These are phyloP conservation scores for Filobasidium floriforme DNA, from an alignment of 768 basidiomycete species.

Conservation along the genomic window DNA sequence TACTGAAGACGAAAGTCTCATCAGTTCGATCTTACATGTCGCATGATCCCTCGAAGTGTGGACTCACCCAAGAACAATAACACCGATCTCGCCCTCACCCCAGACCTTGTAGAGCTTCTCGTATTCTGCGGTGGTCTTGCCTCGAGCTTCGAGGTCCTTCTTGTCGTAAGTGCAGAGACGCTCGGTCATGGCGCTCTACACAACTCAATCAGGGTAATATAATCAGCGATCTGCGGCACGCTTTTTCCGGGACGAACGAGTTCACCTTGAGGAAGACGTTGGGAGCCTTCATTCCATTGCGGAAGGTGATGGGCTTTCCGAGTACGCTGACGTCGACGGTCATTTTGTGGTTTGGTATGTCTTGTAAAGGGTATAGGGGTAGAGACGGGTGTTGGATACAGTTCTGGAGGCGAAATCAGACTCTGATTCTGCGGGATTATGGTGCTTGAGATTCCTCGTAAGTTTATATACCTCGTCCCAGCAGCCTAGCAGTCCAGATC, in stretches of 20 bases:
- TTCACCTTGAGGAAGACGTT: slow-evolving; percentile 33
- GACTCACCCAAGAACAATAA: slow-evolving; percentile 30
- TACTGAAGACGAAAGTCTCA: slow-evolving; percentile 28
- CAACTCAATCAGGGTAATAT: neutral
- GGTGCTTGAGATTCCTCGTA: neutral
- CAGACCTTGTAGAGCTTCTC: slow-evolving; percentile 37
- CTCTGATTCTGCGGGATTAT: too few relatives aligned
- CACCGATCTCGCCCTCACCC: slow-evolving; percentile 39
- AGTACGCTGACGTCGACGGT: neutral
- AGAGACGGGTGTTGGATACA: neutral
- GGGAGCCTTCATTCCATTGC: slow-evolving; percentile 31
- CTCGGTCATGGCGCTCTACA: slow-evolving; percentile 36
- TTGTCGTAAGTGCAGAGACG: slow-evolving; percentile 37
- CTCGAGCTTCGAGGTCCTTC: slow-evolving; percentile 29
- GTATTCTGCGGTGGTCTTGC: slow-evolving; percentile 37
- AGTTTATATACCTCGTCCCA: neutral
- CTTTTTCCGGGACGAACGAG: neutral
- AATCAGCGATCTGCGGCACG: too few relatives aligned
- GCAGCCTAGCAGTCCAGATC: too few relatives aligned
- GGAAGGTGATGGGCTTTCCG: slow-evolving; percentile 31
- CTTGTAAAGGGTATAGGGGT: slow-evolving; percentile 1
- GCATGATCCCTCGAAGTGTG: too few relatives aligned
- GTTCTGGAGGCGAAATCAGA: too few relatives aligned
- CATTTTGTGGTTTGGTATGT: slow-evolving; percentile 1
- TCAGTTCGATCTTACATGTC: too few relatives aligned